Conservation (phyloP, 768 basidiomycete genomes). For the Leccinum rimulosum region DNA sequence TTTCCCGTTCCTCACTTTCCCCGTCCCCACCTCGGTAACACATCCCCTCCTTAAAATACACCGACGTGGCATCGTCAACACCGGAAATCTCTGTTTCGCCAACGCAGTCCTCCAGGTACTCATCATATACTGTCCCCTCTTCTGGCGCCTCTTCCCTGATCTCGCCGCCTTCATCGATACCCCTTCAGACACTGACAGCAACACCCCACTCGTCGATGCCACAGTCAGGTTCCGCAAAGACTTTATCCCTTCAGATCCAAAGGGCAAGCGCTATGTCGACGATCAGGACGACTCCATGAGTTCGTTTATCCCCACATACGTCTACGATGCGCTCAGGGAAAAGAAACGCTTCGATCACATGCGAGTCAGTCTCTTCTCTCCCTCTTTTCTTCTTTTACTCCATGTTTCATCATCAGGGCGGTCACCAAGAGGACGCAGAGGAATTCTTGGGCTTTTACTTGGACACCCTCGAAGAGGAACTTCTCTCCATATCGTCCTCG, state of each 20-base stretch:
- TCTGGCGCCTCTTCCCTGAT: conserved; percentile 73
- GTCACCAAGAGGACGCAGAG: too few species aligned
- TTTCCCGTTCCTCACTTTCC: too few species aligned
- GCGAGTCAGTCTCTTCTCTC: conserved; percentile 54
- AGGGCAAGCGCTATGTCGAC: conserved; percentile 38
- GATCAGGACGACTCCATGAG: conserved; percentile 54
- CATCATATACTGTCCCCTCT: conserved; percentile 84
- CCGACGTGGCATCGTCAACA: conserved; percentile 86
- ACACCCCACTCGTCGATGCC: conserved; percentile 62
- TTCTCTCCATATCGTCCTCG: conserved; percentile 62
- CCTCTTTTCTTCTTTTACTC: not conserved
- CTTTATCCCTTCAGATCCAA: conserved; percentile 46
- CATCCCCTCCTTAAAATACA: conserved; percentile 43
- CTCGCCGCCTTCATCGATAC: conserved; percentile 53
- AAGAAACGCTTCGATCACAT: conserved; percentile 93
- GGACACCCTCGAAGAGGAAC: conserved; percentile 74
- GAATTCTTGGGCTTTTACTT: too few species aligned
- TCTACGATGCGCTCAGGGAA: conserved; percentile 92
- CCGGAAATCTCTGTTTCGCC: conserved; percentile 97
- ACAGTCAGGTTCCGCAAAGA: conserved; percentile 76
- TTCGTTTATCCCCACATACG: conserved; percentile 79
- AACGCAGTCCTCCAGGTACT: conserved; percentile 87
- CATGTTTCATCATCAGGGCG: conserved; percentile 28
- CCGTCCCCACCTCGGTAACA: conserved; percentile 9
- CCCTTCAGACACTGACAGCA: conserved; percentile 26